phyloP scores from a whole-genome alignment of 192 early-diverging fungal species.

The Coemansia sp. region DNA sequence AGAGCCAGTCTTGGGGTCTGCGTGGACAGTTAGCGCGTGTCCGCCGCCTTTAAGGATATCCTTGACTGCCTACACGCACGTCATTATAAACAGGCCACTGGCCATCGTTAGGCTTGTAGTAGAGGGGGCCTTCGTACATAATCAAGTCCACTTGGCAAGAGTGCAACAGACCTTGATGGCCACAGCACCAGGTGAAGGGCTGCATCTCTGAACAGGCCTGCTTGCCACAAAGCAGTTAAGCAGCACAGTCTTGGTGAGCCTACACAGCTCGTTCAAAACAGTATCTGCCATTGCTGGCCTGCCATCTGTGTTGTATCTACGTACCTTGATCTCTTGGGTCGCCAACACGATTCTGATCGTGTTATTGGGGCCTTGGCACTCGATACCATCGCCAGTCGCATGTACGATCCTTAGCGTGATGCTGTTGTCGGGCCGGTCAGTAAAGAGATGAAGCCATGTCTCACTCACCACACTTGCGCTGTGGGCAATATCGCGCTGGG shows the following conservation, averaged over 20 bases:
- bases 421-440: conserved; percentile 27
- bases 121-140: background rate
- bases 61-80: conserved; percentile 19
- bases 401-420: conserved; percentile 45
- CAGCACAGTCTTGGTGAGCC: background rate
- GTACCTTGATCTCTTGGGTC: conserved; percentile 33
- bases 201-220: background rate
- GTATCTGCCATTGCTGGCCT: background rate
- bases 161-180: background rate
- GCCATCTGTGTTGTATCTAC: background rate
- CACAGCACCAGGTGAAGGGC: background rate
- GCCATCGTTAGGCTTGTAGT: background rate
- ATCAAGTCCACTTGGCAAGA: background rate
- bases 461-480: conserved; percentile 29
- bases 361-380: background rate
- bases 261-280: background rate
- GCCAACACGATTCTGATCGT: conserved; percentile 30
- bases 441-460: conserved; percentile 62
- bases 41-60: conserved; percentile 8
- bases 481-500: conserved; percentile 33
- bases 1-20: conserved; percentile 20
- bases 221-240: background rate
- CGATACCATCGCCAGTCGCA: conserved; percentile 2
- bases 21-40: conserved; percentile 26
- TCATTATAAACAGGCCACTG: background rate